Evolutionary conservation across 2,329 filamentous ascomycete species (phyloP).

Genomic region (Calonectria ilicicola): DNA sequence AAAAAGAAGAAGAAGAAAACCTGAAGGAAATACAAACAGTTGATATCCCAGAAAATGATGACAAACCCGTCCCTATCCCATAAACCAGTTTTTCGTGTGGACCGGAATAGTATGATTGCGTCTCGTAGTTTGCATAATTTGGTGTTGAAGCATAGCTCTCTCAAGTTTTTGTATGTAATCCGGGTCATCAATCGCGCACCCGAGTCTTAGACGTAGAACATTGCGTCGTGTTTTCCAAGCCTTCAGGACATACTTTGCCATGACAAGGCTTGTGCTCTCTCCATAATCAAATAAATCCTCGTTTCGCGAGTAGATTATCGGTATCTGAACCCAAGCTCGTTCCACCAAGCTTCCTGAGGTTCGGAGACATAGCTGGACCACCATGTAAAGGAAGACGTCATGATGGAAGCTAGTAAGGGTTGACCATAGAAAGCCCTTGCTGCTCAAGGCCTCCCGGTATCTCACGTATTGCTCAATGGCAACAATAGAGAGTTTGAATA

Average conservation of each 20-base stretch:
- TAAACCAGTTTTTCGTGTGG: not conserved
- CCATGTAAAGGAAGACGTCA: slow-evolving; percentile 11
- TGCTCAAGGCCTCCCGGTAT: not conserved
- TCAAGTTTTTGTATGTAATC: slow-evolving; percentile 6
- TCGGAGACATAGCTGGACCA: slow-evolving; percentile 10
- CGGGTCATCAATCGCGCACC: not conserved
- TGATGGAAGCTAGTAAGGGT: slow-evolving; percentile 7
- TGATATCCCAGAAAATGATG: not conserved
- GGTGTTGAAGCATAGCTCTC: not conserved
- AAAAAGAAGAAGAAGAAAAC: not conserved
- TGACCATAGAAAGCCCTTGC: slow-evolving; percentile 9
- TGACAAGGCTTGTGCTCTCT: not conserved
- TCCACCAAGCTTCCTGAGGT: slow-evolving; percentile 14
- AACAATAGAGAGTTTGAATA: slow-evolving; percentile 20
- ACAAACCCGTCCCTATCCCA: not conserved
- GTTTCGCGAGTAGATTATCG: not conserved
- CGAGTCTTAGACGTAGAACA: not conserved
- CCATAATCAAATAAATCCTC: not conserved
- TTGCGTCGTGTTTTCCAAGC: slow-evolving; percentile 1
- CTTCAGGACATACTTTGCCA: slow-evolving; percentile 8
- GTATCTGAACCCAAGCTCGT: slow-evolving; percentile 2
- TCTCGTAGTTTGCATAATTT: not conserved
- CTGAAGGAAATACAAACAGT: not conserved
- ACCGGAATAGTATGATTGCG: not conserved
- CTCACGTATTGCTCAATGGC: slow-evolving; percentile 3